Percentiles rank a stretch among this genome's conserved stretches.
phyloP scores from a whole-genome alignment of 1,139 yeast genomes.

The Taphrina wiesneri region DNA sequence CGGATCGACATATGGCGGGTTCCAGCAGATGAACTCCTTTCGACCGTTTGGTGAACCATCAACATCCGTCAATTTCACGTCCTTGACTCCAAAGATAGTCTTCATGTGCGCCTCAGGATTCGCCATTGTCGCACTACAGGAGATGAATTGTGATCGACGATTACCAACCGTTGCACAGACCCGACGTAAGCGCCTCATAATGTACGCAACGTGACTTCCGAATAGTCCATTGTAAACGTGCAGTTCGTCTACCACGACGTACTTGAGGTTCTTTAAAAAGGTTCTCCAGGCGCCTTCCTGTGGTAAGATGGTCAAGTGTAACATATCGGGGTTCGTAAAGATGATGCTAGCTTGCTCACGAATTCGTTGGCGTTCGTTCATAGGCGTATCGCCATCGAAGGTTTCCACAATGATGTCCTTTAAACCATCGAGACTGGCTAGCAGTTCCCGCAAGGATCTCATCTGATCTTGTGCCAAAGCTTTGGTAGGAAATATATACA shows the following conservation, averaged over 20 bases:
- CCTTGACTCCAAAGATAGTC: slow-evolving; percentile 64
- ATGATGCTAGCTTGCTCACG: slow-evolving; percentile 70
- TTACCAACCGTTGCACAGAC: slow-evolving; percentile 60
- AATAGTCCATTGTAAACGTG: slow-evolving; percentile 88
- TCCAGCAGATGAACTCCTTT: slow-evolving; percentile 76
- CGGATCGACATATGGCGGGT: slow-evolving; percentile 68
- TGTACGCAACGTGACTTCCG: slow-evolving; percentile 86
- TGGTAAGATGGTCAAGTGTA: slow-evolving; percentile 83
- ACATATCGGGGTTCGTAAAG: slow-evolving; percentile 92
- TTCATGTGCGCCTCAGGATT: slow-evolving; percentile 71
- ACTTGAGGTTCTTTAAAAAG: slow-evolving; percentile 63
- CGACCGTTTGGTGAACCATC: slow-evolving; percentile 91
- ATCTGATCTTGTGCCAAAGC: slow-evolving; percentile 97
- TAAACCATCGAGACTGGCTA: slow-evolving; percentile 44
- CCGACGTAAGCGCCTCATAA: slow-evolving; percentile 74
- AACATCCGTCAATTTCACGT: slow-evolving; percentile 50
- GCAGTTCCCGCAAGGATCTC: slow-evolving; percentile 66
- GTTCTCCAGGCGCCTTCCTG: slow-evolving; percentile 69
- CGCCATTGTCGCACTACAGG: slow-evolving; percentile 90
- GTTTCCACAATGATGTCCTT: slow-evolving; percentile 61
- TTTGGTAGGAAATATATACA: slow-evolving; percentile 92
- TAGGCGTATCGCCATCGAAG: slow-evolving; percentile 89
- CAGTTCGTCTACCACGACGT: slow-evolving; percentile 83
- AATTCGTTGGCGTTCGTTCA: slow-evolving; percentile 54
- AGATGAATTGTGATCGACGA: slow-evolving; percentile 59